Evolutionary conservation across 768 basidiomycete species (phyloP), one percentile per base, ranked within the genome.

Genomic region (Auriscalpium orientale): DNA sequence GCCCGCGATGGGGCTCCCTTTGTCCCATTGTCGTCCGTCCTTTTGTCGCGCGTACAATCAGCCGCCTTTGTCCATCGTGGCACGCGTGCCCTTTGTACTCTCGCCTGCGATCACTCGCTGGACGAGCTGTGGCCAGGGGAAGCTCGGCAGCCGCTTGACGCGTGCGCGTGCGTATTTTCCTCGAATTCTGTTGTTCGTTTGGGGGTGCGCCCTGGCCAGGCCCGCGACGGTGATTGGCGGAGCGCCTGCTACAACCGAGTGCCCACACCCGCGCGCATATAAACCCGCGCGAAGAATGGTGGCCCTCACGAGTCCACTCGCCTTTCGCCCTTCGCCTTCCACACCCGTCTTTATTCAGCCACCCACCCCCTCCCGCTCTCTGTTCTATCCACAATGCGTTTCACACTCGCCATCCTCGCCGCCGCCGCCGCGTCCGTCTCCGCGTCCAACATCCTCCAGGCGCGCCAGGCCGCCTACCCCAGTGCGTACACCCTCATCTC

Each of bases 361-460:
- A 47, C 58, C 60, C 63, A 55, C 2, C 35, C 37, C 51, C 37
- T 11, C 57, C 55, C 60, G 47, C 13, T 49, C 47, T 56, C 56
- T 52, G 53, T 47, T 55, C 49, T 48, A 37, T 10, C 54, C 60
- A 77, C 49, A 54, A 87, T 87, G 85, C 83, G 77, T 67, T 78
- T 79, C 74, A 68, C 77, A 56, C 44, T 75, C 61, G 66, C 71
- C 56, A 46, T 66, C 57, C 40, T 67, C 55, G 60, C 73, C 65
- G 66, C 77, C 66, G 66, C 72, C 57, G 65, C 72, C 61, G 69
- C 72, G 64, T 73, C 73, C 62, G 62, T 64, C 38, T 64, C 58
- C 49, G 46, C 61, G 57, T 56, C 46, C 56, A 33, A 47, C 56
- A 53, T 55, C 54, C 22, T 58, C 58, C 58, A 35, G 38, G 56